Percentiles rank a stretch among this genome's conserved stretches.
Conservation (phyloP, 805 yeast genomes). For the Hagleromyces aurorensis region DNA sequence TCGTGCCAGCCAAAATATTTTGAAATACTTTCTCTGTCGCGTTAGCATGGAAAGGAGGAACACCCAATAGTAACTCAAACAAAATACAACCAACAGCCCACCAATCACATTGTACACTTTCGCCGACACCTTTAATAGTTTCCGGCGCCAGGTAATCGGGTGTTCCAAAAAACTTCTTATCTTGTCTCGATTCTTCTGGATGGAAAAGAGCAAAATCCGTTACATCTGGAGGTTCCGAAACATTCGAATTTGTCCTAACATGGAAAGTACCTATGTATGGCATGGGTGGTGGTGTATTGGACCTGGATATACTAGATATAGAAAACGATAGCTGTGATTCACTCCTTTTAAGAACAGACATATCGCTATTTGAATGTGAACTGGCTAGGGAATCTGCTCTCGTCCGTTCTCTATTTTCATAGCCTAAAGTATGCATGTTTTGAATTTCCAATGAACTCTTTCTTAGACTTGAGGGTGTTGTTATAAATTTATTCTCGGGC, state of each 20-base stretch:
- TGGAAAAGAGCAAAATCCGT: constrained; percentile 59
- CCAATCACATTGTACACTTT: constrained; percentile 68
- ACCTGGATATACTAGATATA: constrained; percentile 21
- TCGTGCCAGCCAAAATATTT: constrained; percentile 63
- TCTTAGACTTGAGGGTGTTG: constrained; percentile 4
- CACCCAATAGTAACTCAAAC: constrained; percentile 87
- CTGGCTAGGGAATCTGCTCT: constrained; percentile 15
- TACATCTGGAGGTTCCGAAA: constrained; percentile 12
- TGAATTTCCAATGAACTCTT: constrained; percentile 4
- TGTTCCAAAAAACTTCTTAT: constrained; percentile 81
- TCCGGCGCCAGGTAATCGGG: constrained; percentile 98
- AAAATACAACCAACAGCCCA: constrained; percentile 97
- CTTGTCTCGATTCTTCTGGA: constrained; percentile 49
- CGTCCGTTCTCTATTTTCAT: constrained; percentile 4
- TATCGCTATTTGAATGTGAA: constrained; percentile 16
- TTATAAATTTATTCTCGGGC: constrained; percentile 1
- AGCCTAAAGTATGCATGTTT: constrained; percentile 3
- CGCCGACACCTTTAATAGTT: constrained; percentile 77
- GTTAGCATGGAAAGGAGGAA: constrained; percentile 86
- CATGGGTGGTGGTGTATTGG: constrained; percentile 26
- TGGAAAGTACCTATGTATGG: constrained; percentile 7
- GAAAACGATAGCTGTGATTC: constrained; percentile 28
- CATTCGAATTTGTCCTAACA: constrained; percentile 33
- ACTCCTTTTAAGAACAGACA: constrained; percentile 20
- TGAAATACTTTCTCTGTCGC: constrained; percentile 76